Evolutionary conservation across 305 asterid species (phyloP), one percentile per base, ranked within the genome.

Genomic region (Solanum hybrid): DNA sequence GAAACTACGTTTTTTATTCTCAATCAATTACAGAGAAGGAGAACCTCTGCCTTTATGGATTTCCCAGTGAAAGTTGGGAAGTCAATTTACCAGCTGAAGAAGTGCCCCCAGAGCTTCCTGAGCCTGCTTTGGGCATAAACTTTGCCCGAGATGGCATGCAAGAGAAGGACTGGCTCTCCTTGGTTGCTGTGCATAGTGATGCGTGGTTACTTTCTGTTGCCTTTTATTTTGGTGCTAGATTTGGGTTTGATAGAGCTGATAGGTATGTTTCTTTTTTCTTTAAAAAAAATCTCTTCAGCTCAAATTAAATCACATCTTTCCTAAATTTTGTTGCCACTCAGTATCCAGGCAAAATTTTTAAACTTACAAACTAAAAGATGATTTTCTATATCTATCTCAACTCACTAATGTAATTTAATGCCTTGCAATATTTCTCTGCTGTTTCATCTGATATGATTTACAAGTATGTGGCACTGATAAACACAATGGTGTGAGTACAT

Each of bases 81-180:
- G 92, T 91, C 27, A 82, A 82, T 88, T 77, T 88, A 77, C 94
- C 94, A 80, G 91, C 92, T 86, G 92, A 92, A 86, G 92, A 89
- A 80, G 92, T 92, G 51, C 92, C 93, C 84, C 91, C 91, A 32
- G 91, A 90, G 88, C 92, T 92, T 78, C 94, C 94, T 32, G 94
- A 92, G 72, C 94, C 94, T 88, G 94, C 94, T 92, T 86, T 91
- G 75, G 93, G 93, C 36, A 92, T 92, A 27, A 92, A 92, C 93
- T 92, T 92, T 85, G 92, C 92, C 27, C 90, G 93, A 51, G 93
- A 91, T 90, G 93, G 92, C 80, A 92, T 92, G 92, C 92, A 91
- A 89, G 91, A 91, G 38, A 92, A 90, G 56, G 93, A 91, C 81
- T 92, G 94, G 93, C 84, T 92, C 34, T 90, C 94, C 73, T 79